phyloP scores from a whole-genome alignment of 169 alveolate species.

The Cyclospora cayetanensis region DNA sequence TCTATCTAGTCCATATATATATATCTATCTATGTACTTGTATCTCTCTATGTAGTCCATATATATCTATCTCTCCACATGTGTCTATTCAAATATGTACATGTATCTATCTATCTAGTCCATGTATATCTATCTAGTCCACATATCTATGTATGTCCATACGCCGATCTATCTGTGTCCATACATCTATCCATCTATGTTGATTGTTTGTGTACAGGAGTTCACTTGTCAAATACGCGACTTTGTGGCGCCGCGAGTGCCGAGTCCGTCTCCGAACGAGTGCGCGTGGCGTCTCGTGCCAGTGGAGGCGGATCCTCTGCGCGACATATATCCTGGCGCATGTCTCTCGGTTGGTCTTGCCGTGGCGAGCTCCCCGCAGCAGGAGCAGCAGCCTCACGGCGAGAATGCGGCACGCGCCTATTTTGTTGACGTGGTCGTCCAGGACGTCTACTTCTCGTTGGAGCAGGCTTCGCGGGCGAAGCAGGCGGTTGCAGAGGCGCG shows the following conservation, averaged over 20 bases:
- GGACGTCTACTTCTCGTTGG: conserved; percentile 52
- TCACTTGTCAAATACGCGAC: conserved; percentile 41
- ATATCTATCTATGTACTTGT: too few species aligned
- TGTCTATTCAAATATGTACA: not conserved
- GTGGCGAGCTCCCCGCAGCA: conserved; percentile 7
- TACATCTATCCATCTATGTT: too few species aligned
- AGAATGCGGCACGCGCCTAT: not conserved
- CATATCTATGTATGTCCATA: not conserved
- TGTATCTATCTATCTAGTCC: not conserved
- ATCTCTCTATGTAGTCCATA: too few species aligned
- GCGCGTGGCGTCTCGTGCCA: conserved; percentile 69
- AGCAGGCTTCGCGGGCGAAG: conserved; percentile 40
- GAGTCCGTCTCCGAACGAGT: conserved; percentile 25
- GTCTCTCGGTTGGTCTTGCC: conserved; percentile 56
- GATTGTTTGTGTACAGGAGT: conserved; percentile 14
- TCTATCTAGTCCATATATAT: not conserved
- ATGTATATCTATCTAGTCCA: not conserved
- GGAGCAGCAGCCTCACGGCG: conserved; percentile 1
- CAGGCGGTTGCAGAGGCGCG: conserved; percentile 11
- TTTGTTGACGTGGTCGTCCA: conserved; percentile 66
- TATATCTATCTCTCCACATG: not conserved
- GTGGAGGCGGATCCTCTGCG: conserved; percentile 12
- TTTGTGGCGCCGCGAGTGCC: conserved; percentile 67
- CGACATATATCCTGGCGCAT: conserved; percentile 66
- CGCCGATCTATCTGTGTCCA: too few species aligned